phyloP scores from a whole-genome alignment of 495 filamentous ascomycete genomes.

The Talaromyces ruber region DNA sequence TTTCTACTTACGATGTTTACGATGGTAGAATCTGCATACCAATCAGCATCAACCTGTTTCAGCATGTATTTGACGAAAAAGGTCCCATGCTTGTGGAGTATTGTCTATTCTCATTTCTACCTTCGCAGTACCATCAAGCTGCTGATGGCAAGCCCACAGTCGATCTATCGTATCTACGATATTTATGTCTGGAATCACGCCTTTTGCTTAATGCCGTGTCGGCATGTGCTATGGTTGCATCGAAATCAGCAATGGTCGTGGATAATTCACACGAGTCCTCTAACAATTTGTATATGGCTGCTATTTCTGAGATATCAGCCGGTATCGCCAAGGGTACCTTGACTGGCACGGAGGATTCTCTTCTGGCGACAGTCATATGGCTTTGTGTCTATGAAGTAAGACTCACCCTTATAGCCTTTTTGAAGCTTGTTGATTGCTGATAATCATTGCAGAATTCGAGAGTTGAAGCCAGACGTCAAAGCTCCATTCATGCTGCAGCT shows the following conservation, averaged over 20 bases:
- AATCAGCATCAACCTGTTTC: neutral
- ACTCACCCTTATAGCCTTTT: neutral
- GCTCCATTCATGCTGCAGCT: neutral
- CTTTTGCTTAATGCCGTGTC: neutral
- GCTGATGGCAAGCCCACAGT: slow-evolving; percentile 4
- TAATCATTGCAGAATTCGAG: neutral
- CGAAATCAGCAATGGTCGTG: neutral
- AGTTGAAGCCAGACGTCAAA: neutral
- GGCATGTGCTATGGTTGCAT: neutral
- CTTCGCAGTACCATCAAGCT: slow-evolving; percentile 3
- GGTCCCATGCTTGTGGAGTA: neutral
- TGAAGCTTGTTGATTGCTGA: neutral
- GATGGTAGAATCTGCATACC: neutral
- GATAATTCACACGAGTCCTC: neutral
- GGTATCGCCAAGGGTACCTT: neutral
- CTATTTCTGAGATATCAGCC: slow-evolving; percentile 1
- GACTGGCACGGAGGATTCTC: neutral
- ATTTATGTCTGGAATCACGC: slow-evolving; percentile 1
- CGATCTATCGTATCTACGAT: slow-evolving; percentile 1
- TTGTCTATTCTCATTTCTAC: neutral
- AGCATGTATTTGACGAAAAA: neutral
- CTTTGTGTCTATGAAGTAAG: slow-evolving; percentile 2
- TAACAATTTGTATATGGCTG: neutral
- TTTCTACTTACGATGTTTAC: neutral
- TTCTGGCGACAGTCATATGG: neutral